These are phyloP conservation scores for Camelina hispida DNA, from an alignment of 345 rosid genomes.

Conservation along the genomic window DNA sequence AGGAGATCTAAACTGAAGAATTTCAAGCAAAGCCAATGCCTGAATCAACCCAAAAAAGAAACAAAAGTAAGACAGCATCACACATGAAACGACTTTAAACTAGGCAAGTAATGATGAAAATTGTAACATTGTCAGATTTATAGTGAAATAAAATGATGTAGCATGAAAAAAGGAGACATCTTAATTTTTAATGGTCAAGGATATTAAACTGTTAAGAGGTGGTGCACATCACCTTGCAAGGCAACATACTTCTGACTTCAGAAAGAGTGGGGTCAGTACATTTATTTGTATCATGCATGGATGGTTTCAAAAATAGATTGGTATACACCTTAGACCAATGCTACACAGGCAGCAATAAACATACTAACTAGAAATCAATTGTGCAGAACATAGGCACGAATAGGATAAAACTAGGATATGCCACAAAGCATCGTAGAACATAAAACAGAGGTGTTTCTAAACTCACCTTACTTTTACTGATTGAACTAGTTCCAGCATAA, in stretches of 20 bases:
- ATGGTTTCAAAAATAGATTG: conserved; percentile 13
- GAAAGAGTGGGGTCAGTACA: conserved; percentile 27
- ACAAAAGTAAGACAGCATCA: conserved; percentile 27
- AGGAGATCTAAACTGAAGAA: conserved; percentile 84
- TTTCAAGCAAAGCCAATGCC: conserved; percentile 89
- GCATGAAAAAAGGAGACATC: neutral
- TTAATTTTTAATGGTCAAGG: conserved; percentile 7
- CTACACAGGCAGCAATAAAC: conserved; percentile 24
- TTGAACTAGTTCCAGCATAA: conserved; percentile 59
- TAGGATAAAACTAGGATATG: conserved; percentile 22
- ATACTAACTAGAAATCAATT: neutral
- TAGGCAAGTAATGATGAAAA: conserved; percentile 16
- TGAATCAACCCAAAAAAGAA: conserved; percentile 43
- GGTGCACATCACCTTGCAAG: conserved; percentile 21
- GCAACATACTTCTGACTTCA: conserved; percentile 28
- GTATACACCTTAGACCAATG: conserved; percentile 13
- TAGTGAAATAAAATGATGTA: conserved; percentile 2
- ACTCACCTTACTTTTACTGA: conserved; percentile 80
- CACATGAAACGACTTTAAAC: conserved; percentile 27
- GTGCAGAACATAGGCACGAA: conserved; percentile 11
- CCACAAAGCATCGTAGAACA: conserved; percentile 46
- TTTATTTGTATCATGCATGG: conserved; percentile 26
- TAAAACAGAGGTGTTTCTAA: conserved; percentile 21
- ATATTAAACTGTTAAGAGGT: neutral
- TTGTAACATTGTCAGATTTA: conserved; percentile 1